These are phyloP conservation scores for Pichia scutulata DNA, from an alignment of 805 yeast genomes.

Conservation along the genomic window DNA sequence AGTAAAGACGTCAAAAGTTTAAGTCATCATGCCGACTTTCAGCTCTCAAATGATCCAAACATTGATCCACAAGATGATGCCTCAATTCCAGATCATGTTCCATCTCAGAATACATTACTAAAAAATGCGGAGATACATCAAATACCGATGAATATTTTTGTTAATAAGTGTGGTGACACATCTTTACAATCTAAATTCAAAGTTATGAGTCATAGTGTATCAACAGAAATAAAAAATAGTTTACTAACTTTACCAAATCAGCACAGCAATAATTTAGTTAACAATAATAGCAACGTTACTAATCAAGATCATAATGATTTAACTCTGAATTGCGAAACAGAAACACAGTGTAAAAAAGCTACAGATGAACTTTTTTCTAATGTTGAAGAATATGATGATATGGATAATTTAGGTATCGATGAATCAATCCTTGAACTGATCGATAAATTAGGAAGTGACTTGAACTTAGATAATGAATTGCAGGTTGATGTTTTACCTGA, in stretches of 20 bases:
- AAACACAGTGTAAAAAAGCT: background rate
- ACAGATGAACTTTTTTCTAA: background rate
- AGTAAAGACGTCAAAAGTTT: background rate
- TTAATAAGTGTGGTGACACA: no score
- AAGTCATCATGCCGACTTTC: background rate
- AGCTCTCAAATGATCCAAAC: background rate
- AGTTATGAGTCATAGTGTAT: background rate
- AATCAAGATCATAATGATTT: background rate
- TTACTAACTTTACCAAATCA: background rate
- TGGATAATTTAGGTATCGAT: slow-evolving; percentile 1
- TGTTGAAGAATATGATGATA: background rate
- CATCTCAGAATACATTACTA: no score
- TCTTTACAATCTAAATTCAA: background rate
- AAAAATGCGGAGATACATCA: background rate
- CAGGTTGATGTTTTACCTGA: slow-evolving; percentile 2
- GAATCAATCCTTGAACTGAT: slow-evolving; percentile 5
- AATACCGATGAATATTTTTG: background rate
- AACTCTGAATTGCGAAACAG: background rate
- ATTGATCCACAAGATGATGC: no score
- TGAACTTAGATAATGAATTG: slow-evolving; percentile 3
- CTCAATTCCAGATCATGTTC: no score
- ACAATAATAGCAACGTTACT: background rate
- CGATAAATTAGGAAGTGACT: background rate
- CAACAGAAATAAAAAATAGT: background rate
- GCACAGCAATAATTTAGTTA: background rate